Evolutionary conservation across 139 green algal species (phyloP).

Genomic region (Coelastrella sp.): DNA sequence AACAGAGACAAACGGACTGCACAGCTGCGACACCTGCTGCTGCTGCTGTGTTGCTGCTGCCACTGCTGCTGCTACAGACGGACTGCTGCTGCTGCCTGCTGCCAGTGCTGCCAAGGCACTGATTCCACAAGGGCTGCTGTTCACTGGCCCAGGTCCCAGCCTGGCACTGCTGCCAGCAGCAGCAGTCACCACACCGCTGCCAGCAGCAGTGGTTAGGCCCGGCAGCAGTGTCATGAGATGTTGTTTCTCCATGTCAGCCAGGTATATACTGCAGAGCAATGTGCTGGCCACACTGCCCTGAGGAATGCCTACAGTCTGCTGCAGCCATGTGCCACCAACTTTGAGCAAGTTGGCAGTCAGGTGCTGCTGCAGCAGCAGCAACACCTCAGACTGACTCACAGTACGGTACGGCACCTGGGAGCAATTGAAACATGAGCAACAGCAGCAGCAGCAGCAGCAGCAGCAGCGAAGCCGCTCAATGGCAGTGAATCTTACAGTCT

Average conservation of each 20-base stretch:
- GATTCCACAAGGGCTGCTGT: slow-evolving; percentile 23
- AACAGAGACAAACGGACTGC: background rate
- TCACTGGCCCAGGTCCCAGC: background rate
- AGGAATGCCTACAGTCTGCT: slow-evolving; percentile 78
- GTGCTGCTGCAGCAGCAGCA: slow-evolving; percentile 76
- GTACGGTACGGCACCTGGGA: slow-evolving; percentile 6
- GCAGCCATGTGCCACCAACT: slow-evolving; percentile 74
- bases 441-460: background rate
- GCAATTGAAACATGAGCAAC: slow-evolving; percentile 25
- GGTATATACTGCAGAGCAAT: slow-evolving; percentile 93
- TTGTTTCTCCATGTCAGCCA: slow-evolving; percentile 82
- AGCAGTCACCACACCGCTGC: background rate
- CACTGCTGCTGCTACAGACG: slow-evolving; percentile 29
- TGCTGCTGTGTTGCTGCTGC: slow-evolving; percentile 1
- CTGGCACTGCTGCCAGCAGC: slow-evolving; percentile 31
- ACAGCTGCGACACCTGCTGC: background rate
- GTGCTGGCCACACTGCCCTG: slow-evolving; percentile 88
- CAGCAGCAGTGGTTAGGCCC: background rate
- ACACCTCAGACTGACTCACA: slow-evolving; percentile 8
- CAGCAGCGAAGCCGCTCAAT: too few relatives aligned
- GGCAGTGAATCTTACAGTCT: too few relatives aligned
- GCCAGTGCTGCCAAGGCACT: slow-evolving; percentile 33
- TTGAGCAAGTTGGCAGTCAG: slow-evolving; percentile 80
- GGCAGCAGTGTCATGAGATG: slow-evolving; percentile 75
- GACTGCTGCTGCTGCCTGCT: slow-evolving; percentile 8